Evolutionary conservation across 139 green algal genomes (phyloP).

Genomic region (Chlorella sp.): DNA sequence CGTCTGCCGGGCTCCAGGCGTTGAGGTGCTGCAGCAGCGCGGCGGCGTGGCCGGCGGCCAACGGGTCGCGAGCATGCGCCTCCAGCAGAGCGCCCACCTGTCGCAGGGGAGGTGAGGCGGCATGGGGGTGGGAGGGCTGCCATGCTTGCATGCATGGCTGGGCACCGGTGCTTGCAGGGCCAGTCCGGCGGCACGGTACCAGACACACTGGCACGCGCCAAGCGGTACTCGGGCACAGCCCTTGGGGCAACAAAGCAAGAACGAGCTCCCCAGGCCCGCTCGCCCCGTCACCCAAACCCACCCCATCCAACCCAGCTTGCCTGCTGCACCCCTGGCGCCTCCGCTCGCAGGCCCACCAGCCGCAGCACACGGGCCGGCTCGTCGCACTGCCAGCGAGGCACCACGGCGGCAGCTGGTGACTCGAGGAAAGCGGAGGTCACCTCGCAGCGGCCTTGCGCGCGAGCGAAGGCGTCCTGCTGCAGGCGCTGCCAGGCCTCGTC

Average conservation of each 20-base stretch:
- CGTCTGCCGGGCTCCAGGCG: neutral
- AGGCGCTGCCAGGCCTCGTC: constrained; percentile 1
- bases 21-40: constrained; percentile 16
- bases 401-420: neutral
- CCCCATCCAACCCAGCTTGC: neutral
- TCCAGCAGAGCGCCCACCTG: constrained; percentile 20
- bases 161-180: too few species aligned
- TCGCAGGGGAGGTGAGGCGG: too few species aligned
- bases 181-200: too few species aligned
- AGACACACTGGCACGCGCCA: too few species aligned
- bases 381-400: constrained; percentile 14
- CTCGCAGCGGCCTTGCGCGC: neutral
- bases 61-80: neutral
- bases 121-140: too few species aligned
- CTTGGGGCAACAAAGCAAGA: too few species aligned
- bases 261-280: too few species aligned
- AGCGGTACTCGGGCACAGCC: too few species aligned
- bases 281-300: too few species aligned
- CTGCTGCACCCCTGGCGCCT: constrained; percentile 18
- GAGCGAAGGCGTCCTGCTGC: neutral
- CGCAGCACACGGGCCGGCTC: neutral
- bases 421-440: constrained; percentile 10
- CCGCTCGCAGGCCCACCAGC: constrained; percentile 12
- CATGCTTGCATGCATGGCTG: too few species aligned
- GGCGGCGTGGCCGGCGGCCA: neutral